Conservation (phyloP, 78 protist species). For the Mantamonas sphyraenae region DNA sequence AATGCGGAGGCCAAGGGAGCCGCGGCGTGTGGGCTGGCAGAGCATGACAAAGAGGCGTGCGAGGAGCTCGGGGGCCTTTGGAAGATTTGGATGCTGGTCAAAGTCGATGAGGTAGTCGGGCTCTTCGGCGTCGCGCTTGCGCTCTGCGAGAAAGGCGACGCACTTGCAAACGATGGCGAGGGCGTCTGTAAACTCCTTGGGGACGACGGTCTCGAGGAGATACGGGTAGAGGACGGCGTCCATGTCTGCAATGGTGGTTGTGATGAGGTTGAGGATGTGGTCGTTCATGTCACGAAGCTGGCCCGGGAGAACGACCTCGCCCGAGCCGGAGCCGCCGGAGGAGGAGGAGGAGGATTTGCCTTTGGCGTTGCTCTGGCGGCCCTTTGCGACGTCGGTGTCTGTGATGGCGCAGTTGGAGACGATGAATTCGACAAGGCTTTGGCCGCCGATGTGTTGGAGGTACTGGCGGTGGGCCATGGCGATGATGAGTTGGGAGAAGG, state of each 20-base stretch:
- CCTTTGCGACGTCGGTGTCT: constrained; percentile 35
- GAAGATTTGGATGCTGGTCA: constrained; percentile 49
- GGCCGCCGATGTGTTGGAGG: constrained; percentile 42
- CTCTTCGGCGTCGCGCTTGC: constrained; percentile 19
- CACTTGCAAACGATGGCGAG: constrained; percentile 31
- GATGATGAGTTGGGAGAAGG: constrained; percentile 39
- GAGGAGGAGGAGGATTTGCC: neutral
- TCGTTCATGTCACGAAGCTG: constrained; percentile 47
- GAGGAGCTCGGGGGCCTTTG: constrained; percentile 50
- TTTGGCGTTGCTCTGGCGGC: neutral
- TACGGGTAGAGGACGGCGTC: constrained; percentile 3
- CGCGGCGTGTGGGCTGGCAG: constrained; percentile 34
- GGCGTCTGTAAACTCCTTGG: constrained; percentile 15
- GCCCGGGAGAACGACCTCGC: constrained; percentile 14
- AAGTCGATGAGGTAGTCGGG: constrained; percentile 58
- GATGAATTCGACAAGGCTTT: constrained; percentile 15
- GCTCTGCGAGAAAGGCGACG: constrained; percentile 14
- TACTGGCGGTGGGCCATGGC: constrained; percentile 54
- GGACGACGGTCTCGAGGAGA: neutral
- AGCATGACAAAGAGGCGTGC: constrained; percentile 41
- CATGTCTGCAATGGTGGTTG: constrained; percentile 50
- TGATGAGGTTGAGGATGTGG: constrained; percentile 33
- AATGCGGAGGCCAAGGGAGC: constrained; percentile 20
- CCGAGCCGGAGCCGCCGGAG: neutral
- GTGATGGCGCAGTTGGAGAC: constrained; percentile 17